A percentile compares a stretch with the other conserved stretches of the same genome.
phyloP scores from a whole-genome alignment of 805 yeast species.

The Jamesozyma hellenica region DNA sequence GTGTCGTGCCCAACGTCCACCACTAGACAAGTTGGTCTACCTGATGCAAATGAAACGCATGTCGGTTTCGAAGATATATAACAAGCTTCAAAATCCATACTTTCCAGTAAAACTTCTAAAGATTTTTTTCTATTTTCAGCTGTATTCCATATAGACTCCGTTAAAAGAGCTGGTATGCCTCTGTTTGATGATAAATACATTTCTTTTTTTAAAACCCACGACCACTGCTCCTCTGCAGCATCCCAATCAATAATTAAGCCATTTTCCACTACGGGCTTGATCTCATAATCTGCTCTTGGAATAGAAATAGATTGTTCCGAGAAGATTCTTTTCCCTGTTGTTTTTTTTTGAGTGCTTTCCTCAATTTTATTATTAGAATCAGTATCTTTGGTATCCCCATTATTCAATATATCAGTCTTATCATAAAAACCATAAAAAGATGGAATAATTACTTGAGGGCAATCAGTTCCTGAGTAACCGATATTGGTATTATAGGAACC shows the following conservation, averaged over 20 bases:
- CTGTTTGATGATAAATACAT: constrained; percentile 37
- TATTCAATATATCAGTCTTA: background rate
- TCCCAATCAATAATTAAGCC: constrained; percentile 78
- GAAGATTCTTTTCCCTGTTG: constrained; percentile 22
- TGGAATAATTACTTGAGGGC: constrained; percentile 67
- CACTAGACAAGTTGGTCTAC: constrained; percentile 76
- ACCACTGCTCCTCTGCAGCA: constrained; percentile 65
- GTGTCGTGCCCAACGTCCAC: constrained; percentile 81
- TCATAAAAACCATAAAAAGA: constrained; percentile 44
- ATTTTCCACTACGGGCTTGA: constrained; percentile 50
- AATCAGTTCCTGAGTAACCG: constrained; percentile 90
- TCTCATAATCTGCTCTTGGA: constrained; percentile 43
- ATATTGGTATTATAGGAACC: constrained; percentile 76
- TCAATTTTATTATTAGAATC: constrained; percentile 13
- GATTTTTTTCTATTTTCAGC: constrained; percentile 55
- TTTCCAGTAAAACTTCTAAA: constrained; percentile 62
- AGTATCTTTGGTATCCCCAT: background rate
- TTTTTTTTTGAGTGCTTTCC: constrained; percentile 3
- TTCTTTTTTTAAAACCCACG: constrained; percentile 42
- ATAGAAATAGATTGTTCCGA: constrained; percentile 37
- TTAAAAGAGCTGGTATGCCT: constrained; percentile 55
- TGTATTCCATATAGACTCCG: constrained; percentile 83
- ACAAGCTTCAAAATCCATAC: constrained; percentile 65
- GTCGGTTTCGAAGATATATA: constrained; percentile 78
- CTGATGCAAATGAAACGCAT: constrained; percentile 79